Conservation (phyloP, 441 rosid species). For the Gossypium laxum region DNA sequence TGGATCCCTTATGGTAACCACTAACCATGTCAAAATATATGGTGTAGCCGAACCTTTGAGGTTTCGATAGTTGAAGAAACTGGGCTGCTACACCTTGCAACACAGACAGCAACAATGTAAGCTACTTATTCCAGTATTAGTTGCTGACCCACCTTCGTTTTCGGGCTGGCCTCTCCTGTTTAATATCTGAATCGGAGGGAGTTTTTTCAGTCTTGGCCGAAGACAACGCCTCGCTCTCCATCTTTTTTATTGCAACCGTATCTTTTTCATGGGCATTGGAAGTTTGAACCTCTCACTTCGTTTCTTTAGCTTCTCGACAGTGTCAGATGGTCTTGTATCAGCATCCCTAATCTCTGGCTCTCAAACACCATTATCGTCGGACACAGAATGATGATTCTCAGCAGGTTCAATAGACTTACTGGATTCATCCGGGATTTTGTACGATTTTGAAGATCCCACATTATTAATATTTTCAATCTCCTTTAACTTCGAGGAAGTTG, state of each 20-base stretch:
- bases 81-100: slow-evolving; percentile 6
- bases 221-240: slow-evolving; percentile 50
- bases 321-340: slow-evolving; percentile 51
- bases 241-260: slow-evolving; percentile 37
- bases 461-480: slow-evolving; percentile 43
- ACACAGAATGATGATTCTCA: slow-evolving; percentile 30
- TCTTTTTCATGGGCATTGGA: slow-evolving; percentile 89
- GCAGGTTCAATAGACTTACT: slow-evolving; percentile 30
- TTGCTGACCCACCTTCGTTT: slow-evolving; percentile 77
- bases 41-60: slow-evolving; percentile 13
- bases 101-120: slow-evolving; percentile 6
- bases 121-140: slow-evolving; percentile 25
- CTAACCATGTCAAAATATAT: too few relatives aligned
- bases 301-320: slow-evolving; percentile 93
- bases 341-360: slow-evolving; percentile 48
- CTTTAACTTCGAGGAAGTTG: slow-evolving; percentile 55
- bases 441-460: slow-evolving; percentile 31
- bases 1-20: slow-evolving; percentile 15
- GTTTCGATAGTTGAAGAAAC: slow-evolving; percentile 2
- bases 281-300: slow-evolving; percentile 95
- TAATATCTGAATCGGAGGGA: slow-evolving; percentile 52
- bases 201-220: slow-evolving; percentile 40
- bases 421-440: slow-evolving; percentile 26
- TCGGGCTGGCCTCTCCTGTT: slow-evolving; percentile 88
- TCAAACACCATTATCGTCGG: slow-evolving; percentile 40